Evolutionary conservation across 768 basidiomycete species (phyloP).

Genomic region (Cystofilobasidium ferigula): DNA sequence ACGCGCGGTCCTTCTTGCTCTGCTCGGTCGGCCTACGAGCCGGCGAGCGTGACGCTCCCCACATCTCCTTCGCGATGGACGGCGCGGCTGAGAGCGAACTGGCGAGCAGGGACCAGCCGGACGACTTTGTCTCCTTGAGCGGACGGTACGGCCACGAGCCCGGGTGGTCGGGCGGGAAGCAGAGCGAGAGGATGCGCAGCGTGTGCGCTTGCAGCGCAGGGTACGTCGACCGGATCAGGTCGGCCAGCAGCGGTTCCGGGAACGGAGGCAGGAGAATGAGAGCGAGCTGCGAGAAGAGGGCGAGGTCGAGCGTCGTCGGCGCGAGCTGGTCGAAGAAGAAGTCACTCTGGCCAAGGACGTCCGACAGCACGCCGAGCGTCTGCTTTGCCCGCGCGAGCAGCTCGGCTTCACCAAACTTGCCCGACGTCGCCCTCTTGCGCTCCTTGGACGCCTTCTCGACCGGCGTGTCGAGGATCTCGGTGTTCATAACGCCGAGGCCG

Average conservation of each 20-base stretch:
- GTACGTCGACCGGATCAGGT: constrained; percentile 22
- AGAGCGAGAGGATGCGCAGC: constrained; percentile 14
- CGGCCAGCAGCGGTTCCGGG: constrained; percentile 1
- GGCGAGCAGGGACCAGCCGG: background rate
- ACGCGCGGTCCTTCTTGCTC: constrained; percentile 15
- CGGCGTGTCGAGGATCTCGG: constrained; percentile 14
- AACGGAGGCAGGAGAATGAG: constrained; percentile 24
- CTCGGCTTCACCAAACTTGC: constrained; percentile 10
- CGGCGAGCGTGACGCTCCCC: background rate
- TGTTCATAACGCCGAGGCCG: constrained; percentile 11
- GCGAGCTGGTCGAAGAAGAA: constrained; percentile 14
- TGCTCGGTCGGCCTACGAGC: background rate
- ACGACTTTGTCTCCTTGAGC: background rate
- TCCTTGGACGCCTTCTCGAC: constrained; percentile 14
- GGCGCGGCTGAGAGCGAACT: constrained; percentile 6
- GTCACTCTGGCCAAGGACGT: constrained; percentile 16
- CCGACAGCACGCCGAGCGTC: constrained; percentile 14
- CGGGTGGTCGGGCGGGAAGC: constrained; percentile 21
- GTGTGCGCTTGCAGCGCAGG: constrained; percentile 24
- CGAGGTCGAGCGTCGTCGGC: constrained; percentile 18
- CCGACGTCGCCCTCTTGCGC: constrained; percentile 4
- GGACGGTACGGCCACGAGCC: constrained; percentile 13
- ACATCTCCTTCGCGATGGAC: background rate
- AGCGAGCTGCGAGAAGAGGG: constrained; percentile 21
- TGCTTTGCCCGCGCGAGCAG: constrained; percentile 11